A percentile compares a stretch with the other conserved stretches of the same genome.
These are phyloP conservation scores for Aspergillus novoparasiticus DNA, from an alignment of 2,329 filamentous ascomycete species.

Conservation along the genomic window DNA sequence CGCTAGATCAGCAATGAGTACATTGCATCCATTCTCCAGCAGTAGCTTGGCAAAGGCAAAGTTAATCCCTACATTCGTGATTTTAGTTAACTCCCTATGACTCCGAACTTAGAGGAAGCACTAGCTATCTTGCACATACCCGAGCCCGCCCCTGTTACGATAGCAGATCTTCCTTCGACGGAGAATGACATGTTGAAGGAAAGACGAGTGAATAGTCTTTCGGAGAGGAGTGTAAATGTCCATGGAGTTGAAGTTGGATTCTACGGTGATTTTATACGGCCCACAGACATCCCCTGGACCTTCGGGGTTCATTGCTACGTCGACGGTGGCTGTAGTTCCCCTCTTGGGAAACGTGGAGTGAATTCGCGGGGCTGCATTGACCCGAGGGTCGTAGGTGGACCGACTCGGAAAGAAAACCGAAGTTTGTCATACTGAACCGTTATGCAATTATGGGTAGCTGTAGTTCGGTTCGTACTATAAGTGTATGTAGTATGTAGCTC, in stretches of 20 bases:
- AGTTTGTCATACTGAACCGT: not conserved
- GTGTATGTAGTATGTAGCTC: not conserved
- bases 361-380: slow-evolving; percentile 19
- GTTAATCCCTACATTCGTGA: slow-evolving; percentile 44
- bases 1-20: slow-evolving; percentile 48
- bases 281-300: not conserved
- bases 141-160: slow-evolving; percentile 59
- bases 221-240: not conserved
- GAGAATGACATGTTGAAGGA: slow-evolving; percentile 37
- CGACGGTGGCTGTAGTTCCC: slow-evolving; percentile 9
- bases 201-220: not conserved
- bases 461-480: not conserved
- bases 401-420: slow-evolving; percentile 15
- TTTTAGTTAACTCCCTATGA: slow-evolving; percentile 1
- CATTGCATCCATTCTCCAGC: slow-evolving; percentile 49
- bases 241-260: not conserved
- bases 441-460: not conserved
- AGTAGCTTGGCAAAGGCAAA: slow-evolving; percentile 47
- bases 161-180: slow-evolving; percentile 52
- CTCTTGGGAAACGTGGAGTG: slow-evolving; percentile 10
- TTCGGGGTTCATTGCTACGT: slow-evolving; percentile 6
- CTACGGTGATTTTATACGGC: slow-evolving; percentile 4
- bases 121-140: slow-evolving; percentile 37
- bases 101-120: not conserved
- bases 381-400: slow-evolving; percentile 10